A percentile compares a stretch with the other conserved stretches of the same genome.
These are phyloP conservation scores for Eutrema salsugineum DNA, from an alignment of 441 rosid species.

Conservation along the genomic window DNA sequence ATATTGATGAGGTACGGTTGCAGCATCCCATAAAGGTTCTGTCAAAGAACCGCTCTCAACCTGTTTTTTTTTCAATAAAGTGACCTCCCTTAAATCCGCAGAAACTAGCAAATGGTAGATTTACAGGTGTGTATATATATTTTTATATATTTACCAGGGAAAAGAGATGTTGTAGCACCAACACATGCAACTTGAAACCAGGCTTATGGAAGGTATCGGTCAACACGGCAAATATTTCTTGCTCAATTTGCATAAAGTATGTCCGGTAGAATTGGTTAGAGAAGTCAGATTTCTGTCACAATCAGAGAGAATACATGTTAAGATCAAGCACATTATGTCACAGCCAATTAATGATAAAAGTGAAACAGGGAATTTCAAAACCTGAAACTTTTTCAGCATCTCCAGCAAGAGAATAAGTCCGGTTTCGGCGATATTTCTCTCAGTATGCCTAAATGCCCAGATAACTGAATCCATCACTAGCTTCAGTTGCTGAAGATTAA, in stretches of 20 bases:
- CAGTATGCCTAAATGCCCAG: conserved; percentile 98
- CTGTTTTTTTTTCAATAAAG: conserved; percentile 14
- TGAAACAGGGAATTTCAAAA: conserved; percentile 3
- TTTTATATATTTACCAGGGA: conserved; percentile 55
- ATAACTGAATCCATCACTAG: conserved; percentile 92
- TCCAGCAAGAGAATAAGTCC: conserved; percentile 77
- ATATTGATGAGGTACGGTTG: conserved; percentile 59
- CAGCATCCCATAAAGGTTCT: conserved; percentile 84
- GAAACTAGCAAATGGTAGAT: neutral
- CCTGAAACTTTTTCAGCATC: conserved; percentile 93
- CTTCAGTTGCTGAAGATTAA: conserved; percentile 61
- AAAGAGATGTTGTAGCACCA: conserved; percentile 76
- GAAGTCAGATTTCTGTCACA: conserved; percentile 58
- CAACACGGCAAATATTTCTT: conserved; percentile 86
- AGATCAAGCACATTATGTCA: neutral
- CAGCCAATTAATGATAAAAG: neutral
- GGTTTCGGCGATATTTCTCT: conserved; percentile 95
- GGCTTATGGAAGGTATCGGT: conserved; percentile 95
- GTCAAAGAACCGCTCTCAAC: conserved; percentile 70
- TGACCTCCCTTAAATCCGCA: neutral
- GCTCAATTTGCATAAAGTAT: conserved; percentile 77
- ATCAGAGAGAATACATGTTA: neutral
- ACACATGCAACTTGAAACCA: conserved; percentile 86
- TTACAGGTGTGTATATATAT: neutral
- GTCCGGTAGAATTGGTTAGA: conserved; percentile 71